Conservation (phyloP, 2,329 filamentous ascomycete species). For the Sporothrix variecibatus region DNA sequence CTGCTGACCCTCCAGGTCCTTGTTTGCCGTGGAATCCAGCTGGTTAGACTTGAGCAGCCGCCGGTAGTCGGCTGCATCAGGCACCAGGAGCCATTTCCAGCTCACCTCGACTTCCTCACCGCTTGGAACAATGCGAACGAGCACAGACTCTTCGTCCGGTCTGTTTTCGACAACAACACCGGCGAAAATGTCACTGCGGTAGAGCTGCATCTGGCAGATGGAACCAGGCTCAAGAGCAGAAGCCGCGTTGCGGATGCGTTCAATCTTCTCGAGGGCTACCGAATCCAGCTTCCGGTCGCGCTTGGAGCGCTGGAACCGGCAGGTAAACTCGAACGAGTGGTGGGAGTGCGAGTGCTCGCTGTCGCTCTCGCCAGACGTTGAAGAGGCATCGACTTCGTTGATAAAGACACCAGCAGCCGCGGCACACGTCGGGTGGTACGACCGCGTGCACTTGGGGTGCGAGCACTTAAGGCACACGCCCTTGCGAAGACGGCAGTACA, state of each 20-base stretch:
- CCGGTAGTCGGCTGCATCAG: slow-evolving; percentile 69
- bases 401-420: slow-evolving; percentile 89
- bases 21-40: slow-evolving; percentile 50
- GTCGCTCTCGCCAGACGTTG: slow-evolving; percentile 80
- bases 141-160: slow-evolving; percentile 69
- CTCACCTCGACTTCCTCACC: slow-evolving; percentile 77
- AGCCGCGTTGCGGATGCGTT: slow-evolving; percentile 68
- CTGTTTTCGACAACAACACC: slow-evolving; percentile 85
- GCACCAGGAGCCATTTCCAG: slow-evolving; percentile 79
- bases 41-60: slow-evolving; percentile 77
- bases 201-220: slow-evolving; percentile 82
- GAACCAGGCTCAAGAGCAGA: slow-evolving; percentile 69
- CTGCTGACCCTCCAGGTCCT: slow-evolving; percentile 69
- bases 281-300: slow-evolving; percentile 74
- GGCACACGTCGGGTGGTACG: slow-evolving; percentile 94
- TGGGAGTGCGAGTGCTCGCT: slow-evolving; percentile 77
- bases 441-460: slow-evolving; percentile 86
- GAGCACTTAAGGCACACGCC: slow-evolving; percentile 98
- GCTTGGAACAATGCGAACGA: slow-evolving; percentile 82
- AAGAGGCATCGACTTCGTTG: slow-evolving; percentile 82
- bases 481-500: slow-evolving; percentile 90
- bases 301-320: slow-evolving; percentile 89
- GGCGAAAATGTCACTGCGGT: slow-evolving; percentile 85
- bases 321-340: slow-evolving; percentile 78
- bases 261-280: slow-evolving; percentile 68